Evolutionary conservation across 169 alveolate species (phyloP).

Genomic region (Fabrea salina): DNA sequence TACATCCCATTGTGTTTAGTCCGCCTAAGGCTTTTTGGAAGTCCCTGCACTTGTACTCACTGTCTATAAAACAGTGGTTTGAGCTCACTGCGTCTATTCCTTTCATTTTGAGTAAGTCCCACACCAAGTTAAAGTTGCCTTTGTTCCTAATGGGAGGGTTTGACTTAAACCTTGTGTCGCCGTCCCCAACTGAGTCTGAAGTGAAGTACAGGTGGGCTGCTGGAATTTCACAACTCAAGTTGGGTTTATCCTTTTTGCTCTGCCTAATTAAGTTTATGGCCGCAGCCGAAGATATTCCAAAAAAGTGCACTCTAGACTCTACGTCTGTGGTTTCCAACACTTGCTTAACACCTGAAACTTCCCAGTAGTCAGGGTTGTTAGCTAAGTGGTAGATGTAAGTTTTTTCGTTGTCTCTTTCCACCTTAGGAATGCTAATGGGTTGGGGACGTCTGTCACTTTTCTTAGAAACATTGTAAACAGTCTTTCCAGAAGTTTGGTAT

Average conservation of each 20-base stretch:
- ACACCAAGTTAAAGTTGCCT: background rate
- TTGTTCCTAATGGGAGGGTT: constrained; percentile 22
- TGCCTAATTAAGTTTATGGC: background rate
- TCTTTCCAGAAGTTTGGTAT: background rate
- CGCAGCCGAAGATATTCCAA: constrained; percentile 3
- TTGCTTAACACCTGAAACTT: background rate
- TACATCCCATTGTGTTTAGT: constrained; percentile 25
- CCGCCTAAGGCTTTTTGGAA: constrained; percentile 39
- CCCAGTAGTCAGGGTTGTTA: constrained; percentile 26
- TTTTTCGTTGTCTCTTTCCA: background rate
- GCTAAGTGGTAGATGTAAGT: background rate
- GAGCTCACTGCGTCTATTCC: background rate
- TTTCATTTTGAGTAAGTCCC: constrained; percentile 30
- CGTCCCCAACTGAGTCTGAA: background rate
- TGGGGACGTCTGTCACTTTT: background rate
- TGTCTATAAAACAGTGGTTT: background rate
- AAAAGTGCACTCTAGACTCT: background rate
- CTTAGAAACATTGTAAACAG: background rate
- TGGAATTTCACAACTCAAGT: constrained; percentile 22
- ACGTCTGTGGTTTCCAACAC: background rate
- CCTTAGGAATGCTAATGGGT: background rate
- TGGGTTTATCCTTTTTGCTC: background rate
- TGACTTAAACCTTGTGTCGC: constrained; percentile 6
- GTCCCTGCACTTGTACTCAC: too few relatives aligned
- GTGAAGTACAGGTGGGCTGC: constrained; percentile 9